phyloP scores from a whole-genome alignment of 352 stramenopile species.

The Phytophthora chlamydospora region DNA sequence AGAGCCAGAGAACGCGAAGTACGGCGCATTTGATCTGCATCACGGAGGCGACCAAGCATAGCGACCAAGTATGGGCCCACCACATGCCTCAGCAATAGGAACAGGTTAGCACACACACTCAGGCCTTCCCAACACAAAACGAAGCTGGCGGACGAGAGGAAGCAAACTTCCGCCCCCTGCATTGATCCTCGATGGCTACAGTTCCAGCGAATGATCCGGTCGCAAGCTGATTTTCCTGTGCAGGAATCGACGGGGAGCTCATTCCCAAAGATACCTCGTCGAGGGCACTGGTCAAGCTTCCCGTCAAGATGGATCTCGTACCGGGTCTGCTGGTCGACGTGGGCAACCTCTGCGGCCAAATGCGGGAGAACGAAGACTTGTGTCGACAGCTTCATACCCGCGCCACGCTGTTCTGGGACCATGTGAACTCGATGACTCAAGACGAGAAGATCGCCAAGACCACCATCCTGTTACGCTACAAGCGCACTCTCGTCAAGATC shows the following conservation, averaged over 20 bases:
- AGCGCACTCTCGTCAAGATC: conserved; percentile 27
- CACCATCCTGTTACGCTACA: conserved; percentile 27
- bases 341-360: conserved; percentile 23
- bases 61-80: too few species aligned
- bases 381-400: conserved; percentile 15
- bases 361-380: conserved; percentile 29
- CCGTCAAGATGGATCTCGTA: conserved; percentile 21
- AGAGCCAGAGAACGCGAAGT: too few species aligned
- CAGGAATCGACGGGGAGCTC: background rate
- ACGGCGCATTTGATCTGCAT: too few species aligned
- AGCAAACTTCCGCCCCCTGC: too few species aligned
- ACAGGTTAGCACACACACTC: too few species aligned
- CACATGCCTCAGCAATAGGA: too few species aligned
- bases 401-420: conserved; percentile 26
- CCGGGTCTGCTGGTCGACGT: conserved; percentile 25
- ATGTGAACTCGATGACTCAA: conserved; percentile 35
- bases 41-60: too few species aligned
- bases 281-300: background rate
- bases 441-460: conserved; percentile 29
- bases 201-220: too few species aligned
- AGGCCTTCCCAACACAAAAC: too few species aligned
- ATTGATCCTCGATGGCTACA: too few species aligned
- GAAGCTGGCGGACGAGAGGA: too few species aligned
- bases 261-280: conserved; percentile 6
- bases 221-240: too few species aligned